Base-by-base conservation (phyloP, 2,329 filamentous ascomycete genomes). In the Falciphora oryzae region DNA sequence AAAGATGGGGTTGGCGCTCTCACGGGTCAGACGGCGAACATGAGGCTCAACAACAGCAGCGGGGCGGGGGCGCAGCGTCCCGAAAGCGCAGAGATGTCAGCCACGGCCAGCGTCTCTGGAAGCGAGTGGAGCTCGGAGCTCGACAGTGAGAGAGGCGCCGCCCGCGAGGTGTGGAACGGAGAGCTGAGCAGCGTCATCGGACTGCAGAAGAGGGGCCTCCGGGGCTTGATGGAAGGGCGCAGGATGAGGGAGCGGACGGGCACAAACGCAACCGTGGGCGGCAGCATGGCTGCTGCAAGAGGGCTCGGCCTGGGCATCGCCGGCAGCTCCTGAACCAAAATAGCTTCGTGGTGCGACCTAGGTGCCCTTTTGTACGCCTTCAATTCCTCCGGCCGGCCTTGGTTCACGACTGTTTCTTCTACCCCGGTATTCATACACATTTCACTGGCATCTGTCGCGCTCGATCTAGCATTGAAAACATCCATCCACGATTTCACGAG, bases 201-300 rank as follows among this genome's bases (percentile, higher is more conserved):
- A 0, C 75, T 99, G 68, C 95, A 99, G 80, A 99, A 99, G 80
- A 84, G 95, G 64, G 95, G 95, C 0, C 76, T 99, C 50, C 83
- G 94, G 66, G 95, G 95, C 0, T 76, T 99, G 69, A 98, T 99
- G 95, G 95, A 98, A 76, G 94, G 94, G 4, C 82, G 94, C 59
- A 83, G 94, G 66, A 88, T 97, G 80, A 82, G 93, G 59, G 92
- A 96, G 75, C 81, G 92, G 68, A 83, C 81, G 3, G 82, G 82
- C 13, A 83, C 80, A 28, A 69, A 67, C 53, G 16, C 18, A n/a
- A 29, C 44, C 28, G 61, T 38, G 53, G 29, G 25, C 29, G 61
- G 25, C 7, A 28, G 44, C 3, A 22, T 16, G 31, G 18, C n/a
- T 18, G n/a, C 25, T 22, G 31, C 31, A 31, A 38, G 59, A 25